Evolutionary conservation across 2,329 filamentous ascomycete species (phyloP), one percentile per base, ranked within the genome.

Genomic region (Plenodomus tracheiphilus): DNA sequence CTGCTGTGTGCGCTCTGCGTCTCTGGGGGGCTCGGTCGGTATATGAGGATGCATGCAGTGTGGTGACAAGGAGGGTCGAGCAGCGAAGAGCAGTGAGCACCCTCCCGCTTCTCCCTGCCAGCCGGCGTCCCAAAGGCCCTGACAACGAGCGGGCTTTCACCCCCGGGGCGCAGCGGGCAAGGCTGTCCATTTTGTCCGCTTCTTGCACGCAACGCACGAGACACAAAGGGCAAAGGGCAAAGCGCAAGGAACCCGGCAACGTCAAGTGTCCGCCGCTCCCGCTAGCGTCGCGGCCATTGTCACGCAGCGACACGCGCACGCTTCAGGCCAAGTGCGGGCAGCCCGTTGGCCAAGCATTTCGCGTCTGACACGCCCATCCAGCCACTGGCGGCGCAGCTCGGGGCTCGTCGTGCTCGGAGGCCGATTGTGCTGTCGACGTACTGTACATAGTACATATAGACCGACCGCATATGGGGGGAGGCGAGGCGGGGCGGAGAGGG

Each of bases 121-220:
- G n/a, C n/a, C n/a, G n/a, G n/a, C n/a, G n/a, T 30, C 16, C 28
- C 32, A 19, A 17, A 21, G 16, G 46, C 18, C 25, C 37, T 49
- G 28, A 32, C 28, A 15, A 32, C 28, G 28, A 11, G 28, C n/a
- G n/a, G n/a, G n/a, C n/a, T 15, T 32, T 15, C 15, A 11, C 8
- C 4, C 11, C 28, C 28, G 28, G 4, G 10, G 28, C 11, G 15
- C 13, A 6, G 28, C 37, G 41, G 47, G 19, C 38, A 28, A 25
- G 25, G 41, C 39, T 42, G 41, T 42, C 34, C 47, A 44, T 40
- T 46, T 47, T 42, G 48, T 53, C 53, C 55, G 59, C 47, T 46
- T 47, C 46, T 49, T 48, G 28, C 11, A 11, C 28, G 28, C 46
- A 51, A 51, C 47, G 58, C 58, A 61, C 55, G 54, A 59, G 53